phyloP scores from a whole-genome alignment of 2,329 filamentous ascomycete genomes.

The Clarireedia monteithiana region DNA sequence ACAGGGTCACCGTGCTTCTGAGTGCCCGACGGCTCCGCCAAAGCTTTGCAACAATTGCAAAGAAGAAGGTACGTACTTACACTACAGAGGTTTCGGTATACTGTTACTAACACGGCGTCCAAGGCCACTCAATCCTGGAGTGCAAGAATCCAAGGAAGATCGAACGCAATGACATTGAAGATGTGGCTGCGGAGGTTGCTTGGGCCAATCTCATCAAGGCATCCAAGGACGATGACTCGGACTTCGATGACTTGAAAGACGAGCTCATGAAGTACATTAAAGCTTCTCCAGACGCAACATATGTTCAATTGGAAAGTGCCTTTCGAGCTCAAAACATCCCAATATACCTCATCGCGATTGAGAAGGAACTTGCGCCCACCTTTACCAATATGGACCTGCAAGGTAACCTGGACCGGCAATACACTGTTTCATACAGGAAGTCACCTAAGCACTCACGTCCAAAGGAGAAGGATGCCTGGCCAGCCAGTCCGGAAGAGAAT shows the following conservation, averaged over 20 bases:
- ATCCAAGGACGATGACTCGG: slow-evolving; percentile 36
- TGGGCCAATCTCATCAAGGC: slow-evolving; percentile 50
- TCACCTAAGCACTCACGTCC: slow-evolving; percentile 48
- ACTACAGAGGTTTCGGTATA: too few relatives aligned
- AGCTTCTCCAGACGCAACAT: slow-evolving; percentile 48
- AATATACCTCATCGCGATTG: slow-evolving; percentile 55
- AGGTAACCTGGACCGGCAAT: slow-evolving; percentile 58
- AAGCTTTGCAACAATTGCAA: slow-evolving; percentile 54
- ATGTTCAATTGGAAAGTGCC: slow-evolving; percentile 50
- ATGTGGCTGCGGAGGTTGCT: slow-evolving; percentile 45
- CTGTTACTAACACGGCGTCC: neutral
- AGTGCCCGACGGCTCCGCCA: slow-evolving; percentile 54
- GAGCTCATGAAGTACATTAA: slow-evolving; percentile 55
- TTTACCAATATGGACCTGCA: slow-evolving; percentile 67
- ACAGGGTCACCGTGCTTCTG: slow-evolving; percentile 47
- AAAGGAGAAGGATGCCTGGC: slow-evolving; percentile 53
- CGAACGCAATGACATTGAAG: slow-evolving; percentile 42
- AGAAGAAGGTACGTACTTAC: slow-evolving; percentile 42
- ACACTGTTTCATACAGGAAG: slow-evolving; percentile 55
- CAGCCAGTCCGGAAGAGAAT: slow-evolving; percentile 50
- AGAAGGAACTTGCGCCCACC: slow-evolving; percentile 47
- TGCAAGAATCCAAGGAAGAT: slow-evolving; percentile 55
- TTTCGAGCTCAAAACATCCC: slow-evolving; percentile 47
- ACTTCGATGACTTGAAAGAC: slow-evolving; percentile 56
- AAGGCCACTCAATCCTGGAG: slow-evolving; percentile 47